Evolutionary conservation across 768 basidiomycete species (phyloP), one percentile per base, ranked within the genome.

Genomic region (Collybia nuda): DNA sequence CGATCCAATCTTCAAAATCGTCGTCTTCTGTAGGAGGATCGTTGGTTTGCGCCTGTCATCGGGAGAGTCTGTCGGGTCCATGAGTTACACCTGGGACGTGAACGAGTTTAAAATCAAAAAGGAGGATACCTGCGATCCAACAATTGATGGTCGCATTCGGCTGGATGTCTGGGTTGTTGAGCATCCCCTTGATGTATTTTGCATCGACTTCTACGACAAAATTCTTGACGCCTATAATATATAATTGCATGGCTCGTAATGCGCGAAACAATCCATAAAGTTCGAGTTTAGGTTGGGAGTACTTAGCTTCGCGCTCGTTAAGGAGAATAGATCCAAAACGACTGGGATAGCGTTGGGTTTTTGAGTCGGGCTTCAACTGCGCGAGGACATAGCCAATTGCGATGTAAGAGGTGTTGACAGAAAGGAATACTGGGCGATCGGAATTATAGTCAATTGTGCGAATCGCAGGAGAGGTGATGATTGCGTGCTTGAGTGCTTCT

Each of bases 81-180:
- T 67, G 65, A 0, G 23, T 39, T 1, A 32, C 52, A 1, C 64
- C 69, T 2, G 62, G 57, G 6, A 64, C 60, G 48, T 73, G 71
- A 7, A 52, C 44, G 1, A 74, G 40, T 0, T 44, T 54, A 46
- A 75, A 73, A 14, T 67, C 57, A 47, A 69, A 73, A 29, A 67
- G 48, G 0, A 59, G 15, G 1, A 74, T 68, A 3, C 59, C 47
- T 7, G 60, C 62, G 22, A 74, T 67, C 73, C 72, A 75, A 2
- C 67, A 40, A 48, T 73, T 74, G 0, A 74, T 66, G 0, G 65
- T 58, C 0, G 65, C 61, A 42, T 67, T 73, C 0, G 69, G 72
- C 35, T 64, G 57, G 35, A 70, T 55, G 14, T 68, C 68, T 0
- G 65, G 73, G 43, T 72, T 62, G 24, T 26, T 26, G 24, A 1